Evolutionary conservation across 768 basidiomycete species (phyloP).

Genomic region (Wakefieldia striispora): DNA sequence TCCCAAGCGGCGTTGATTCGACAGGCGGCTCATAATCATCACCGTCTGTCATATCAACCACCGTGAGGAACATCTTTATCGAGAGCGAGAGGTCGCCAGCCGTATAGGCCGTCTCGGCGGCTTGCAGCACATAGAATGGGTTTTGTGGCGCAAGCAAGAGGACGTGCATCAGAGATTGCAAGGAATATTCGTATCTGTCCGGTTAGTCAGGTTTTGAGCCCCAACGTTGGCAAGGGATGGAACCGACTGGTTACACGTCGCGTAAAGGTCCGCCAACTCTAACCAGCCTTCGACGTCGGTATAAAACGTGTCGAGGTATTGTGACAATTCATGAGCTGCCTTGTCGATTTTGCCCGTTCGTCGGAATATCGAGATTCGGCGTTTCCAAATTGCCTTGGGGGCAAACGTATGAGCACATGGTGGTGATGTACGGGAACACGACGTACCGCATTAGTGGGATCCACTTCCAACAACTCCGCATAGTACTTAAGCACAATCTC

Average conservation of each 20-base stretch:
- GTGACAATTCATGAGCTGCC: constrained; percentile 68
- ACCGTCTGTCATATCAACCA: constrained; percentile 73
- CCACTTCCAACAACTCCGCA: constrained; percentile 53
- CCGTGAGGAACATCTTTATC: constrained; percentile 74
- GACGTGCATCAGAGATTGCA: constrained; percentile 78
- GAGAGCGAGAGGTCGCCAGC: constrained; percentile 71
- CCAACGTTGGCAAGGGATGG: not conserved
- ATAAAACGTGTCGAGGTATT: constrained; percentile 84
- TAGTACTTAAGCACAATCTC: constrained; percentile 64
- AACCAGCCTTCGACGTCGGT: constrained; percentile 87
- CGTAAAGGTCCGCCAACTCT: constrained; percentile 80
- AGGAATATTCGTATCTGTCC: constrained; percentile 64
- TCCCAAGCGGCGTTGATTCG: constrained; percentile 48
- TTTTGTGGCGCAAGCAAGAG: constrained; percentile 84
- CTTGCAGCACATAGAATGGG: constrained; percentile 78
- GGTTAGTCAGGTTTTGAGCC: not conserved
- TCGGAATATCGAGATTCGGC: constrained; percentile 72
- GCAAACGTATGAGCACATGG: not conserved
- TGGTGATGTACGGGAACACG: not conserved
- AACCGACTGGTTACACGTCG: constrained; percentile 69
- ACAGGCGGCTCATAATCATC: constrained; percentile 50
- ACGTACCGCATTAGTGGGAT: constrained; percentile 72
- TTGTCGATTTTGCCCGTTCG: constrained; percentile 59
- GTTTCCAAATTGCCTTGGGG: constrained; percentile 65
- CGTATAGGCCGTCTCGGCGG: constrained; percentile 87